phyloP scores from a whole-genome alignment of 2,329 filamentous ascomycete species.

The Blastomyces parvus region DNA sequence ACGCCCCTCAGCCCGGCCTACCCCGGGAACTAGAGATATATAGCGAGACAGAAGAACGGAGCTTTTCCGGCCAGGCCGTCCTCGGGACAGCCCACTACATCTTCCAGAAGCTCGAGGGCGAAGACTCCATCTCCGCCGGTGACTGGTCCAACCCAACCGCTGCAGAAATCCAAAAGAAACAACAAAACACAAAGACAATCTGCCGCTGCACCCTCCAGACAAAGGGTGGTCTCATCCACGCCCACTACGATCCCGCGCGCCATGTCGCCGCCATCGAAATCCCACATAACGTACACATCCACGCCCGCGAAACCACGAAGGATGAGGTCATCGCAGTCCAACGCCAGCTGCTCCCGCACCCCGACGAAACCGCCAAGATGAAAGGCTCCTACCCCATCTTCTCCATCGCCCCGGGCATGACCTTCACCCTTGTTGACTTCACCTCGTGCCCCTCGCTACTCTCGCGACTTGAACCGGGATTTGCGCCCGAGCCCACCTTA shows the following conservation, averaged over 20 bases:
- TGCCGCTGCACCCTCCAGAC: conserved; percentile 20
- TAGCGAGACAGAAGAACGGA: conserved; percentile 45
- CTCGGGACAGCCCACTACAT: conserved; percentile 48
- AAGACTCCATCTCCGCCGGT: conserved; percentile 9
- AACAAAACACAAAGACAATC: conserved; percentile 12
- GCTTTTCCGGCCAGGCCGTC: conserved; percentile 55
- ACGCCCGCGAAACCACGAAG: conserved; percentile 33
- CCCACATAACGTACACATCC: conserved; percentile 57
- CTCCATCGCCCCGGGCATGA: conserved; percentile 64
- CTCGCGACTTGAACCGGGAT: conserved; percentile 18
- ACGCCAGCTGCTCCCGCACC: conserved; percentile 19
- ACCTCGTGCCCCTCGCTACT: conserved; percentile 21
- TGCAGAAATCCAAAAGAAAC: conserved; percentile 7
- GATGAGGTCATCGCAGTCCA: conserved; percentile 22
- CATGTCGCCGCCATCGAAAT: conserved; percentile 51
- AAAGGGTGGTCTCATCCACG: conserved; percentile 38
- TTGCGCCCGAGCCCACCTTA: conserved; percentile 22
- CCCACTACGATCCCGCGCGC: conserved; percentile 33
- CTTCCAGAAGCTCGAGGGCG: conserved; percentile 21
- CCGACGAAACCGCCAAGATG: conserved; percentile 19
- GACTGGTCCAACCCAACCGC: conserved; percentile 4
- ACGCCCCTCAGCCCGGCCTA: conserved; percentile 27
- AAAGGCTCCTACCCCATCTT: conserved; percentile 41
- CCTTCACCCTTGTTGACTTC: conserved; percentile 30
- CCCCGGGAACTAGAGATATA: conserved; percentile 51